These are phyloP conservation scores for Castanea sativa DNA, from an alignment of 306 rosid species.

Conservation along the genomic window DNA sequence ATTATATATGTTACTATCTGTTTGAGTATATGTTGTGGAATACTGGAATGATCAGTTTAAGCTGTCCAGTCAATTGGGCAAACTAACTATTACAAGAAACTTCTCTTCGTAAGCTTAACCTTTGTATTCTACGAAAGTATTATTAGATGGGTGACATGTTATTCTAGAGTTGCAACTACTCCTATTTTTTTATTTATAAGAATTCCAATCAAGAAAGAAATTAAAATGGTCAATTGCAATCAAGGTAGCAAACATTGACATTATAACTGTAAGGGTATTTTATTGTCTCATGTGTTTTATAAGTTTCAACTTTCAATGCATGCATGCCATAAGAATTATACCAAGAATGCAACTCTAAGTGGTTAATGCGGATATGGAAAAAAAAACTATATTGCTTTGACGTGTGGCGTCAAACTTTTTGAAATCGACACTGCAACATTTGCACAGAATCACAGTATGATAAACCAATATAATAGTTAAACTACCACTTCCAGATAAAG, in stretches of 20 bases:
- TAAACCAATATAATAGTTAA: neutral
- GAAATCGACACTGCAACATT: neutral
- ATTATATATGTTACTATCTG: no score
- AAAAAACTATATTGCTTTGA: neutral
- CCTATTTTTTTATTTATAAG: neutral
- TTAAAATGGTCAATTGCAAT: neutral
- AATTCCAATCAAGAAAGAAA: constrained; percentile 18
- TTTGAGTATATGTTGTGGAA: neutral
- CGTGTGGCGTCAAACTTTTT: neutral
- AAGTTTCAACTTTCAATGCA: constrained; percentile 11
- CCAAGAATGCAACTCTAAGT: neutral
- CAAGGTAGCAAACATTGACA: constrained; percentile 34
- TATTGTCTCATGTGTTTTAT: neutral
- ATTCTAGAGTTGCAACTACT: constrained; percentile 9
- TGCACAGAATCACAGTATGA: neutral
- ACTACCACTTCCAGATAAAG: neutral
- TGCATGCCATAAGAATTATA: constrained; percentile 1
- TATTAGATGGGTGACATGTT: constrained; percentile 15
- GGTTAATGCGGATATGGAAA: no score
- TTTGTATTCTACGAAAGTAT: neutral
- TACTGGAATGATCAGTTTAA: neutral
- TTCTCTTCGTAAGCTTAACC: neutral
- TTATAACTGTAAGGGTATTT: constrained; percentile 24
- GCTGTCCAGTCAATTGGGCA: neutral
- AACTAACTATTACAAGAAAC: neutral